A percentile compares a stretch with the other conserved stretches of the same genome.
Evolutionary conservation across 345 rosid species (phyloP).

Genomic region (Eutrema heterophyllum): DNA sequence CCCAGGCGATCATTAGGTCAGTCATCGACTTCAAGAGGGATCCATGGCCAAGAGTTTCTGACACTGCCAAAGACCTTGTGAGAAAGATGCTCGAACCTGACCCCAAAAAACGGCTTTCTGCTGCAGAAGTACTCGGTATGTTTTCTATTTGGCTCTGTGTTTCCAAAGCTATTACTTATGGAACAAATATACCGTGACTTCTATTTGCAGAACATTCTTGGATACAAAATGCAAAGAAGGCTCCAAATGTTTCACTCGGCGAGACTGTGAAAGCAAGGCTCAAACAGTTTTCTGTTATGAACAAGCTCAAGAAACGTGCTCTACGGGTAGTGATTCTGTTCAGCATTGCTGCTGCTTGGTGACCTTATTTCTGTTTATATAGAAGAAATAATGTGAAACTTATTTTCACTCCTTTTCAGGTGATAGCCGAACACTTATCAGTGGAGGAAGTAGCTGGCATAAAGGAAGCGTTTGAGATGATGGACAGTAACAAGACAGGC

Average conservation of each 20-base stretch:
- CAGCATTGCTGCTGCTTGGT: not conserved
- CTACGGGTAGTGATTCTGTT: slow-evolving; percentile 52
- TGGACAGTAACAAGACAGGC: slow-evolving; percentile 64
- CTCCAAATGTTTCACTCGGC: slow-evolving; percentile 80
- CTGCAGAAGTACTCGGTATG: slow-evolving; percentile 86
- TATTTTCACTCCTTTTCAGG: slow-evolving; percentile 38
- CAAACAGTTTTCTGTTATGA: slow-evolving; percentile 87
- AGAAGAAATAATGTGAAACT: not conserved
- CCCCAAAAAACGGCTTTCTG: slow-evolving; percentile 70
- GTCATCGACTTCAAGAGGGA: slow-evolving; percentile 81
- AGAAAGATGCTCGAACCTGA: slow-evolving; percentile 89
- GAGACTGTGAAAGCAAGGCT: slow-evolving; percentile 92
- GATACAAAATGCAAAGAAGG: slow-evolving; percentile 78
- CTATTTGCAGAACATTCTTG: slow-evolving; percentile 72
- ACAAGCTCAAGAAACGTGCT: slow-evolving; percentile 92
- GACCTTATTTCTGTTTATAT: not conserved
- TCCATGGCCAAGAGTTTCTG: slow-evolving; percentile 98
- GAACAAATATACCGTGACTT: not conserved
- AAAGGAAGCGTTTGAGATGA: slow-evolving; percentile 74
- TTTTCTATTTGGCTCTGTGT: not conserved
- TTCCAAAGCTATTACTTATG: not conserved
- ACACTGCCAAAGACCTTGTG: slow-evolving; percentile 85
- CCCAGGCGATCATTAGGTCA: slow-evolving; percentile 83
- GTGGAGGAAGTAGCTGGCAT: slow-evolving; percentile 94
- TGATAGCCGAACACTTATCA: slow-evolving; percentile 86